Base-by-base conservation (phyloP, 2,329 filamentous ascomycete species). In the Didymella segeticola region DNA sequence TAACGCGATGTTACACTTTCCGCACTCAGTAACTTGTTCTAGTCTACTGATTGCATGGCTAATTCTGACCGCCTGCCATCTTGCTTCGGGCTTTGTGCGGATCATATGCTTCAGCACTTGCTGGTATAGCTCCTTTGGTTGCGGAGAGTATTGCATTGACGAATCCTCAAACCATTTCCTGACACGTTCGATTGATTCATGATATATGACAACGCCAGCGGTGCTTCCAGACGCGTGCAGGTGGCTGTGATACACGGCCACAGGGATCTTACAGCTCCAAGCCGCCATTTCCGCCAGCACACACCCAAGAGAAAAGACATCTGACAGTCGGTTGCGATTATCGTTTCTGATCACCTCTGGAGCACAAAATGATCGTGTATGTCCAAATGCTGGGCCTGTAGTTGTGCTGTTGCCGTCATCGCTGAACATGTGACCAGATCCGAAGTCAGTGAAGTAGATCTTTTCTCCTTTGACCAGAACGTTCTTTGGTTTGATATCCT, bases 301-400 rank as follows among this genome's bases (percentile, higher is more conserved):
- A 36, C 62, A 64, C 1, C 64, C 66, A 3, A 68, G 46, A 0
- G 62, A 66, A 47, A 59, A 68, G 3, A 68, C 60, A 48, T 69
- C 64, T 3, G 63, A 62, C 1, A 50, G 53, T 11, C 53, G 37
- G 12, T 66, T 66, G 1, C 64, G 55, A 2, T 26, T 23, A 1
- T 38, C 45, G 5, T 43, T 47, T 6, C 39, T 48, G 8, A 51
- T 42, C 0, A 69, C 64, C 33, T 69, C 66, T 5, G 66, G 66
- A 0, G 66, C 63, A 11, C 58, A 56, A 36, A 64, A 67, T 12
- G 57, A 42, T 0, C 46, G 55, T 5, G 66, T 67, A 19, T 53
- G 61, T 3, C 53, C 47, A 2, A 36, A 29, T 0, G 56, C 41
- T 0, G 19, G 4, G 3, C 58, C 60, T 2, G 41, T 31, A 0